Evolutionary conservation across 192 early-diverging fungal genomes (phyloP).

Genomic region (Funneliformis mosseae): DNA sequence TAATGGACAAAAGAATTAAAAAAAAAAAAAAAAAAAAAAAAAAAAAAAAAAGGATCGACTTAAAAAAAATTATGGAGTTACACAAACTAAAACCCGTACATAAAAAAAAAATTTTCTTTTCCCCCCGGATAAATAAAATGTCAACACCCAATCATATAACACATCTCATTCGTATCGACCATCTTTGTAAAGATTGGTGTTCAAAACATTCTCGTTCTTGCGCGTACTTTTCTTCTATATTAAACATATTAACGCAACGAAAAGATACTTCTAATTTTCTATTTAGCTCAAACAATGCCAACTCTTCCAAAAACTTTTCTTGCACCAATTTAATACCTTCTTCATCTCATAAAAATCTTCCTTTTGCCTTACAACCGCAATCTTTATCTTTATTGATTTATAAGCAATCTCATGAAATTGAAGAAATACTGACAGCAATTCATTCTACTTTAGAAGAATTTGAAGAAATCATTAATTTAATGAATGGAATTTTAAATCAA

Average conservation of each 20-base stretch:
- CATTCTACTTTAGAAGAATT: slow-evolving; percentile 21
- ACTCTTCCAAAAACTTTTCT: not conserved
- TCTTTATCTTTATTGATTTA: slow-evolving; percentile 8
- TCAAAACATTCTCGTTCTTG: slow-evolving; percentile 14
- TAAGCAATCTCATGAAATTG: slow-evolving; percentile 29
- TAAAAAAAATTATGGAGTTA: not conserved
- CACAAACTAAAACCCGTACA: too few relatives aligned
- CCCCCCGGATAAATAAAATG: not conserved
- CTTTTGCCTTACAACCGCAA: not conserved
- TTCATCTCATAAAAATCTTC: not conserved
- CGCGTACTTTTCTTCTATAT: slow-evolving; percentile 10
- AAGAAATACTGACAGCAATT: slow-evolving; percentile 1
- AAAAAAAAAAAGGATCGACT: not conserved
- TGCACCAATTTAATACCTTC: not conserved
- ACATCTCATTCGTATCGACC: slow-evolving; percentile 2
- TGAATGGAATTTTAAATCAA: slow-evolving; percentile 11
- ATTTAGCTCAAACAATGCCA: not conserved
- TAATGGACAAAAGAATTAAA: not conserved
- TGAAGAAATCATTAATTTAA: slow-evolving; percentile 16
- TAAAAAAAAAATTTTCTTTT: too few relatives aligned
- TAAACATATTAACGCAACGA: slow-evolving; percentile 23
- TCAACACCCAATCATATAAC: slow-evolving; percentile 20
- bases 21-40: too few relatives aligned
- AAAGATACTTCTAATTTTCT: slow-evolving; percentile 4
- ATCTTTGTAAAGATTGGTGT: slow-evolving; percentile 25